Base-by-base conservation (phyloP, 2,329 filamentous ascomycete genomes). In the Graphilbum ipis-grandicollis region DNA sequence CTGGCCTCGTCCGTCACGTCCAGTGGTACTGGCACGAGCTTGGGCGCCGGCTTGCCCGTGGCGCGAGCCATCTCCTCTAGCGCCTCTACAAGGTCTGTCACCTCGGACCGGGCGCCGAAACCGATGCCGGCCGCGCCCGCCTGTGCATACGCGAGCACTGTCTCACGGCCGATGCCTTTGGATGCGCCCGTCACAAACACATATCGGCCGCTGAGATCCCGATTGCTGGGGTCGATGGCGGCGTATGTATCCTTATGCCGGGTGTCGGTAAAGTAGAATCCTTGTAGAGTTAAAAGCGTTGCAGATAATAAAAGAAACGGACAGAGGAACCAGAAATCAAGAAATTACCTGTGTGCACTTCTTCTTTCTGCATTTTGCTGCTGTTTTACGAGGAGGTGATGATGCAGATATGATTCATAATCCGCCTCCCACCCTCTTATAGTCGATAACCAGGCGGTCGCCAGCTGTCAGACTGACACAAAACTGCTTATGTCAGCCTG, bases 61-160 rank as follows among this genome's bases (percentile, higher is more conserved):
- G 43, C 43, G 5, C 41, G 44, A 0, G 54, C 54, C 3, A 54
- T 55, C 31, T 50, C 47, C 12, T 53, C 54, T 9, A 63, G 58
- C n/a, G 51, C 54, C 1, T 44, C 42, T 46, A 45, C 46, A 1
- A 68, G 47, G 3, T 47, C 47, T 14, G 53, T 50, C 5, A 73
- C 53, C n/a, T 53, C 46, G 4, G 62, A 65, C 9, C 70, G 63
- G 3, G 68, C 68, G 12, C 53, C 60, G 13, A 75, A 51, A 30
- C 59, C 60, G 42, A 75, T 66, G 36, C 50, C 52, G 6, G 56
- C 54, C 36, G 59, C 63, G 7, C 62, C 62, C 3, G 66, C 66
- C 41, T 50, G 53, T 23, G 66, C 68, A 46, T 60, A 71, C 23
- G 60, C 56, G 17, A 67, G 37, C 3, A 44, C 48, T 10, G 43